phyloP scores from a whole-genome alignment of 768 basidiomycete genomes.

The Boletellus ananas region DNA sequence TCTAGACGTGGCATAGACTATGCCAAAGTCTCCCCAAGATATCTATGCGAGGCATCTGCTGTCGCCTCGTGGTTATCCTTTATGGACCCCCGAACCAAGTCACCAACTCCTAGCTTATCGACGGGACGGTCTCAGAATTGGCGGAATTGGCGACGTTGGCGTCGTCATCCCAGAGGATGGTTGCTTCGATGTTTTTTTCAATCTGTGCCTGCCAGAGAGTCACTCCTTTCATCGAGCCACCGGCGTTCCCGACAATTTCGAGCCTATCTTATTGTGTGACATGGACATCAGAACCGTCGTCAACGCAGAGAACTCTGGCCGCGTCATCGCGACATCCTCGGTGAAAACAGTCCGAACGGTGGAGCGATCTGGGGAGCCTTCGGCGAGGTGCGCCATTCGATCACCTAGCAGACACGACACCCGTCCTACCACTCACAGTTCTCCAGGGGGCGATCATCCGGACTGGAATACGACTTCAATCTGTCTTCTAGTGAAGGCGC shows the following conservation, averaged over 20 bases:
- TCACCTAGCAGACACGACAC: neutral
- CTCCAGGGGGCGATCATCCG: neutral
- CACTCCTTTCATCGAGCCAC: conserved; percentile 15
- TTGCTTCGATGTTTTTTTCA: conserved; percentile 26
- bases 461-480: conserved; percentile 3
- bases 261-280: conserved; percentile 11
- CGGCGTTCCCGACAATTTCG: conserved; percentile 28
- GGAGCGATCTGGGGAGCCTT: neutral
- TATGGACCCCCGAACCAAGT: conserved; percentile 31
- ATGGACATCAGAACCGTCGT: conserved; percentile 1
- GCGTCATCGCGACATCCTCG: conserved; percentile 2
- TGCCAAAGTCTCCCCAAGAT: conserved; percentile 8
- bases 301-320: conserved; percentile 7
- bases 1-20: too few relatives aligned
- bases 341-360: conserved; percentile 1
- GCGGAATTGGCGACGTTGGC: conserved; percentile 35
- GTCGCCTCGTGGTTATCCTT: conserved; percentile 26
- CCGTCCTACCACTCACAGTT: neutral
- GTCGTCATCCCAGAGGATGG: conserved; percentile 29
- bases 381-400: neutral
- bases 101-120: conserved; percentile 19
- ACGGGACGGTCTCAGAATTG: conserved; percentile 27
- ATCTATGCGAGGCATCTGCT: conserved; percentile 16
- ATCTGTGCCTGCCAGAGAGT: conserved; percentile 31
- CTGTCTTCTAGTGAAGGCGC: conserved; percentile 25